Conservation (phyloP, 306 rosid species). For the Styphnolobium japonicum region DNA sequence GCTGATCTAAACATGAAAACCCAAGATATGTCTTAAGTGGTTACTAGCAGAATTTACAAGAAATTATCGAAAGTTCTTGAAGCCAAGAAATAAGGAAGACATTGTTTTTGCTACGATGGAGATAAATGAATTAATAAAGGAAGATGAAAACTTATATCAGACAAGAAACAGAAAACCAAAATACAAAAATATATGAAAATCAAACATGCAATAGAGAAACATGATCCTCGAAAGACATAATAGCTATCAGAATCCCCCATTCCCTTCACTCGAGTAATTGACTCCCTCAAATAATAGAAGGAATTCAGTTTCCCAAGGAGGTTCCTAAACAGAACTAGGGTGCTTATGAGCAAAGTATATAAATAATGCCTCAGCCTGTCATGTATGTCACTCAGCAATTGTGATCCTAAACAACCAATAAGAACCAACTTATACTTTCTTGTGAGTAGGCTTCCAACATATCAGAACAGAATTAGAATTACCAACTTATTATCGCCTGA, state of each 20-base stretch:
- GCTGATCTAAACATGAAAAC: slow-evolving; percentile 4
- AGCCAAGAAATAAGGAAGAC: background rate
- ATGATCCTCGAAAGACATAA: background rate
- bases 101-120: background rate
- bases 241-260: background rate
- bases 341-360: background rate
- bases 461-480: background rate
- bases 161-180: background rate
- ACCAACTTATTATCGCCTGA: background rate
- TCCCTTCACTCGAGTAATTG: background rate
- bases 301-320: background rate
- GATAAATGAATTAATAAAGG: background rate
- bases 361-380: background rate
- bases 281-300: background rate
- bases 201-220: background rate
- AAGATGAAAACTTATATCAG: background rate
- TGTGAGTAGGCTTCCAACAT: background rate
- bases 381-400: background rate
- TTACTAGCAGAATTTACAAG: background rate
- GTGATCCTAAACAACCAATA: background rate
- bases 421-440: background rate
- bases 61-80: background rate
- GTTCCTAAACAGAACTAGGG: background rate
- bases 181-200: background rate
- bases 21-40: background rate